Evolutionary conservation across 176 grass and related monocot species (phyloP).

Genomic region (Alloteropsis semialata): DNA sequence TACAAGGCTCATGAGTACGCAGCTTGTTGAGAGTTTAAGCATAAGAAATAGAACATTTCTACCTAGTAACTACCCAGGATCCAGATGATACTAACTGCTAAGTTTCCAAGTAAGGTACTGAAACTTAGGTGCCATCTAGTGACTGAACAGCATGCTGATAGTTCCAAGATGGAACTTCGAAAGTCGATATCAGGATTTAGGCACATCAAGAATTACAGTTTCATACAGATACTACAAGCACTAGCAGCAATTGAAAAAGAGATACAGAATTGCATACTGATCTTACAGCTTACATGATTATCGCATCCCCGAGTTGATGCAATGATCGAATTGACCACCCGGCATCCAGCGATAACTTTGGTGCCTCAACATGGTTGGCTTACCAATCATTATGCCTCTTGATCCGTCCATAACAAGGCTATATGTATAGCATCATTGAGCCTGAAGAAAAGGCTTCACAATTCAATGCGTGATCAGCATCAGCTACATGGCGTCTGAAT

Average conservation of each 20-base stretch:
- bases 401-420: constrained; percentile 13
- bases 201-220: constrained; percentile 57
- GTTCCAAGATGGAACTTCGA: constrained; percentile 40
- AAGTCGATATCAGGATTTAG: constrained; percentile 40
- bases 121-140: constrained; percentile 2
- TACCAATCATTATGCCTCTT: not conserved
- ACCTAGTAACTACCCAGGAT: not conserved
- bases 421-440: constrained; percentile 15
- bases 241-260: constrained; percentile 25
- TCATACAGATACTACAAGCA: constrained; percentile 39
- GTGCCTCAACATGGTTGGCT: constrained; percentile 16
- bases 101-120: not conserved
- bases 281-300: constrained; percentile 61
- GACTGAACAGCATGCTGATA: constrained; percentile 12
- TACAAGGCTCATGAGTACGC: not conserved
- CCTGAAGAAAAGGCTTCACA: constrained; percentile 24
- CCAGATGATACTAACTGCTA: not conserved
- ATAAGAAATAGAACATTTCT: not conserved
- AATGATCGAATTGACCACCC: constrained; percentile 20
- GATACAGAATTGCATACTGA: constrained; percentile 37
- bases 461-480: not conserved
- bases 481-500: constrained; percentile 50
- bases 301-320: constrained; percentile 31
- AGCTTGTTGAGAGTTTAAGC: not conserved
- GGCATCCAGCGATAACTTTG: constrained; percentile 23